Conservation (phyloP, 192 early-diverging fungal genomes). For the Backusella circina region DNA sequence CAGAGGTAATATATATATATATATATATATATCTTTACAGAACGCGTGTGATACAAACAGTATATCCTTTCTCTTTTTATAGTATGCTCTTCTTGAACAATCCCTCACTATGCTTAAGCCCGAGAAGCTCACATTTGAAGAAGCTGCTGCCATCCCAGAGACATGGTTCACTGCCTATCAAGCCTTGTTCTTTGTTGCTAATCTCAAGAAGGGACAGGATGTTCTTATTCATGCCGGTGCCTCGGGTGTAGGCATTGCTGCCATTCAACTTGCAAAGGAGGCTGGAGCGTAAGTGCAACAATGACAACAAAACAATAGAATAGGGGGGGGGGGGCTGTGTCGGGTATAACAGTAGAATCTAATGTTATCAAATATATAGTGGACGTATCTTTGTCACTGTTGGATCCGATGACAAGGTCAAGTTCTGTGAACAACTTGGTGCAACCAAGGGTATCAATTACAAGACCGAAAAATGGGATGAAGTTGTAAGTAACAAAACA, state of each 20-base stretch:
- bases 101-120: conserved; percentile 57
- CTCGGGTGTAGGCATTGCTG: conserved; percentile 70
- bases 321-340: not conserved
- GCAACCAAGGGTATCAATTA: conserved; percentile 79
- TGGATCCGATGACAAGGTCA: conserved; percentile 61
- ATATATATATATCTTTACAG: not conserved
- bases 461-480: conserved; percentile 61
- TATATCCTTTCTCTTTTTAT: not conserved
- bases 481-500: conserved; percentile 31
- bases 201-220: conserved; percentile 54
- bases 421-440: conserved; percentile 60
- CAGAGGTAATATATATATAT: conserved; percentile 39
- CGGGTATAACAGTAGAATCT: not conserved
- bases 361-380: conserved; percentile 16
- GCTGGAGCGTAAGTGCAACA: conserved; percentile 51
- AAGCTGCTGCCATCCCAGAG: conserved; percentile 74
- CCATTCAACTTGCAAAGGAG: conserved; percentile 75
- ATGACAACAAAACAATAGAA: not conserved
- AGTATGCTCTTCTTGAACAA: conserved; percentile 65
- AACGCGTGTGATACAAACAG: not conserved
- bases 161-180: conserved; percentile 81
- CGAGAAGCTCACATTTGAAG: conserved; percentile 45
- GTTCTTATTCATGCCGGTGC: conserved; percentile 81
- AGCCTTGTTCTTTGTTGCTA: conserved; percentile 58
- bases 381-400: conserved; percentile 67